Conservation (phyloP, 148 eudicot species). For the Diospyros kaki region DNA sequence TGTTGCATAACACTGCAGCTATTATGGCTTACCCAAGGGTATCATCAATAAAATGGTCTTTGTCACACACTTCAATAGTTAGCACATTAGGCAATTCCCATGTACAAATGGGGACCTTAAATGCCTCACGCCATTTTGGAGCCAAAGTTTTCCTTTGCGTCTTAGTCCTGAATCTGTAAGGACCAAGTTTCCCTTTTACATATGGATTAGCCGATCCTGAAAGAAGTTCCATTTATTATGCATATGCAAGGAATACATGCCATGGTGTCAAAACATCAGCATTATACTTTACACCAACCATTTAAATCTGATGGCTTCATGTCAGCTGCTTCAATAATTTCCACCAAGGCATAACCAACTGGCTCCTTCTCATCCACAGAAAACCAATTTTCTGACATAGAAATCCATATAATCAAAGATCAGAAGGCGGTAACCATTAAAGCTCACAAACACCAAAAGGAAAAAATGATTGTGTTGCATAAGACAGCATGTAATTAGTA, state of each 20-base stretch:
- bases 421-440: background rate
- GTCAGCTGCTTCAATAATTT: slow-evolving; percentile 76
- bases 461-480: background rate
- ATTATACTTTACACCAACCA: slow-evolving; percentile 46
- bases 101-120: slow-evolving; percentile 66
- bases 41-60: slow-evolving; percentile 76
- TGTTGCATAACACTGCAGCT: background rate
- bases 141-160: slow-evolving; percentile 71
- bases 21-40: slow-evolving; percentile 55
- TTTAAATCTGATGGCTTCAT: slow-evolving; percentile 81
- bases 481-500: background rate
- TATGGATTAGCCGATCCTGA: slow-evolving; percentile 96
- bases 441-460: background rate
- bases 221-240: slow-evolving; percentile 22
- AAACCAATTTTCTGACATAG: slow-evolving; percentile 66
- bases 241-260: background rate
- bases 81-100: slow-evolving; percentile 72
- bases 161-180: slow-evolving; percentile 66
- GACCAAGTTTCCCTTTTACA: slow-evolving; percentile 79
- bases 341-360: slow-evolving; percentile 66
- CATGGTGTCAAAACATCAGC: background rate
- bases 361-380: slow-evolving; percentile 81
- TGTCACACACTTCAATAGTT: slow-evolving; percentile 73
- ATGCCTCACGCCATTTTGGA: slow-evolving; percentile 94
- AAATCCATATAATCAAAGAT: slow-evolving; percentile 4